Evolutionary conservation across 768 basidiomycete genomes (phyloP).

Genomic region (Trametes villosa): DNA sequence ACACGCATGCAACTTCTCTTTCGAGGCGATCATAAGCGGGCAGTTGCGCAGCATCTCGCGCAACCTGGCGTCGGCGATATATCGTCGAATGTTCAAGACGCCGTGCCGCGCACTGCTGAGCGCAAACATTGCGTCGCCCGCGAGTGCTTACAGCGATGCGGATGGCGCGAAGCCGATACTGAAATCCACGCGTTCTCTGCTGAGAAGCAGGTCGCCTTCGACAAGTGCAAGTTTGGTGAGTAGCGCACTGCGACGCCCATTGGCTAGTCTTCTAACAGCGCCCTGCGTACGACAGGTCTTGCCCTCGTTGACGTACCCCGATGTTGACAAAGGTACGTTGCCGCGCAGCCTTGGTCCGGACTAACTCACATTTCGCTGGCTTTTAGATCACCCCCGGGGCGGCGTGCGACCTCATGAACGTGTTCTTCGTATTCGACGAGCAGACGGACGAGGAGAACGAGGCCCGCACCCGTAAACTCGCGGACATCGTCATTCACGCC

Average conservation of each 20-base stretch:
- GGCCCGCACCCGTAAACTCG: slow-evolving; percentile 13
- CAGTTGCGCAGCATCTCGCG: too few species aligned
- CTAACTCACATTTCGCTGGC: not conserved
- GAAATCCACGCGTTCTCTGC: slow-evolving; percentile 33
- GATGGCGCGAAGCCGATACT: too few species aligned
- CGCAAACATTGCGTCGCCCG: too few species aligned
- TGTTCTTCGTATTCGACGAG: slow-evolving; percentile 37
- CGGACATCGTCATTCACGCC: slow-evolving; percentile 30
- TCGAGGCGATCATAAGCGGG: too few species aligned
- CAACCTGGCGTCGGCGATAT: too few species aligned
- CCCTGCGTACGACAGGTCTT: slow-evolving; percentile 4
- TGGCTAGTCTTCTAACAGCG: not conserved
- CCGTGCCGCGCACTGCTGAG: too few species aligned
- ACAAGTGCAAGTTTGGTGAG: slow-evolving; percentile 33
- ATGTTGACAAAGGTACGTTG: slow-evolving; percentile 3
- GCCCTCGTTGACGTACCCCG: slow-evolving; percentile 15
- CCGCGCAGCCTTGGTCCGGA: not conserved
- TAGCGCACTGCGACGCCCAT: too few species aligned
- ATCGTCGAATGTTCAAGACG: too few species aligned
- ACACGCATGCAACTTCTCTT: too few species aligned
- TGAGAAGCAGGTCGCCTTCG: slow-evolving; percentile 32
- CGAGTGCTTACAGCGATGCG: too few species aligned
- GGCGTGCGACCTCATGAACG: slow-evolving; percentile 33
- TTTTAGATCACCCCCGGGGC: slow-evolving; percentile 15
- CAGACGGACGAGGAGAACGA: slow-evolving; percentile 26